Evolutionary conservation across 176 grass and related monocot genomes (phyloP), one percentile per base, ranked within the genome.

Genomic region (Rhynchospora breviuscula): DNA sequence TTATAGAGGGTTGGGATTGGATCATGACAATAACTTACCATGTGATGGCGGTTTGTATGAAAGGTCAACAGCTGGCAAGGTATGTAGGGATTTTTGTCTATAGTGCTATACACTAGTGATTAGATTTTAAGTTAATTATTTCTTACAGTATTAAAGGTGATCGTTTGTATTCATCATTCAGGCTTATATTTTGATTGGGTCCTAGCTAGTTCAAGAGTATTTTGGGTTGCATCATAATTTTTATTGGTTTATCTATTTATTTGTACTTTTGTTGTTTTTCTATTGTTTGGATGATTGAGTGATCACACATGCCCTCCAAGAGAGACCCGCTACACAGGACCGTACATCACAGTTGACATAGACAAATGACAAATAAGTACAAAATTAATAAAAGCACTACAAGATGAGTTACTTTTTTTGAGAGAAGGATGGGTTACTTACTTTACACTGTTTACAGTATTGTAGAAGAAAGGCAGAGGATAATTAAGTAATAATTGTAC

Each of bases 31-130:
- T 5, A 29, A 57, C 21, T 56, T 17, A 7, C 23, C 69, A 73
- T 73, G 44, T 73, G 45, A 73, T 7, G 10, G 5, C 17, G 11
- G 47, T 52, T 75, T 29, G 47, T 26, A 11, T 75, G 48, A 52
- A 59, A 8, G 45, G 12, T 75, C 21, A 78, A 57, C 14, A 78
- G 73, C 73, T 78, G 73, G 73, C 73, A 78, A 56, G 26, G 49
- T 14, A 78, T 78, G 73, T 78, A 57, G 25, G 3, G 46, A 0
- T 78, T 78, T 62, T 77, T 57, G 73, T 78, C 73, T 17, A 49
- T 74, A 33, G 23, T 57, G 14, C 6, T 13, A 40, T 5, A 23
- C 0, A 77, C 5, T 53, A 26, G 10, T 25, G 49, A 31, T 77
- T 3, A 56, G 48, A 76, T 54, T 57, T 57, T 6, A 78, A 57